Base-by-base conservation (phyloP, 768 basidiomycete genomes). In the Suillus cothurnatus region DNA sequence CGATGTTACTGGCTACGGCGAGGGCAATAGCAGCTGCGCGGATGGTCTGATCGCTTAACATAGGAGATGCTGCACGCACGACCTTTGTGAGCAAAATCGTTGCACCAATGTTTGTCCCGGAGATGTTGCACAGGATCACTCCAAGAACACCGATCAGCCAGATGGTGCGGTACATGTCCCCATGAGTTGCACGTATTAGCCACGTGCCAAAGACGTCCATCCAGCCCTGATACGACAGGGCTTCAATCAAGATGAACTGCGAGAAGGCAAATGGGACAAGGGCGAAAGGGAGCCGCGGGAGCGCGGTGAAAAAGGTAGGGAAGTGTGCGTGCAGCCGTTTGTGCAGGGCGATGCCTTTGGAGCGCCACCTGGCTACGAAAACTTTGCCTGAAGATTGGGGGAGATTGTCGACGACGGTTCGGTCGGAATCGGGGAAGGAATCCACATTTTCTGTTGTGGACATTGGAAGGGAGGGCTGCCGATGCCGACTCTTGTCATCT, bases 171-270 rank as follows among this genome's bases (percentile, higher is more conserved):
- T 82, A 78, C 66, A 86, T 80, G 55, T 84, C 68, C 0, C 77
- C 70, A 1, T 64, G 61, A 0, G 81, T 81, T 21, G 77, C 88
- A 71, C 70, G 80, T 61, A 80, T 72, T 41, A 89, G 81, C 92
- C 93, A 93, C 3, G 69, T 69, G 0, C 88, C 90, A 72, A 96
- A 97, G 28, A 95, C 82, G 15, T 86, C 82, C 11, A 97, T 93
- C 95, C 96, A 99, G 32, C 94, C 94, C 65, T 90, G 88, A 66
- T 87, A 83, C 15, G 88, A 82, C 7, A 99, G 84, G 0, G 84
- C 92, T 72, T 96, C 91, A 64, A 97, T 93, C 64, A 99, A 86
- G 69, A 98, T 94, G 79, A 99, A 98, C 77, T 96, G 94, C 1
- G 91, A 89, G 73, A 98, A 95, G 0, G 95, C 93, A 72, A 99